phyloP scores from a whole-genome alignment of 495 filamentous ascomycete genomes.

The Penicillium arizonense region DNA sequence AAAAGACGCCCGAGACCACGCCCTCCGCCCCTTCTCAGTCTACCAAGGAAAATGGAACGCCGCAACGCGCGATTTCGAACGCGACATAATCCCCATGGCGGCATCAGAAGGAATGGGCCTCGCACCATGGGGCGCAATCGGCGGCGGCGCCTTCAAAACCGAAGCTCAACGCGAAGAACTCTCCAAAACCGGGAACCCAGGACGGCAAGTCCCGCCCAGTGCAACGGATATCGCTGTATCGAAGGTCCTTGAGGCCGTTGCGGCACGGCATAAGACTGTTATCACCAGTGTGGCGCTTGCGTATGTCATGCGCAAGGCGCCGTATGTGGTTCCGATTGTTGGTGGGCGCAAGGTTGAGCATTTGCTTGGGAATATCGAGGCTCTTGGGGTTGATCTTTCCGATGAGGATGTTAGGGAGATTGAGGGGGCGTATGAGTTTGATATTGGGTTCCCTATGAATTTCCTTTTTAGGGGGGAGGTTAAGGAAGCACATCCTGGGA shows the following conservation, averaged over 20 bases:
- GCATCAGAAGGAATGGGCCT: conserved; percentile 68
- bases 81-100: conserved; percentile 69
- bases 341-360: conserved; percentile 65
- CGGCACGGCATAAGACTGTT: conserved; percentile 49
- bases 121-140: conserved; percentile 62
- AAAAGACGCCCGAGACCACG: conserved; percentile 60
- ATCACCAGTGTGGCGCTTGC: conserved; percentile 59
- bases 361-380: conserved; percentile 68
- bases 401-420: conserved; percentile 65
- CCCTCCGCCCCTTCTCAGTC: conserved; percentile 61
- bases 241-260: conserved; percentile 58
- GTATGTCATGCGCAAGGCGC: conserved; percentile 73
- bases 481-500: conserved; percentile 19
- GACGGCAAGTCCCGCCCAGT: conserved; percentile 13
- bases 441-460: conserved; percentile 58
- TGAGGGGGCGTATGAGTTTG: conserved; percentile 59
- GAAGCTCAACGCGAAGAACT: conserved; percentile 19
- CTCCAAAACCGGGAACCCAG: conserved; percentile 16
- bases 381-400: conserved; percentile 53
- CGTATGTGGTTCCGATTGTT: conserved; percentile 73
- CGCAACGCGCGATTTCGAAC: conserved; percentile 61
- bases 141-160: conserved; percentile 47
- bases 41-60: conserved; percentile 68
- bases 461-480: conserved; percentile 38
- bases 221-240: conserved; percentile 38